Evolutionary conservation across 2,329 filamentous ascomycete species (phyloP).

Genomic region (Cladosporium sp.): DNA sequence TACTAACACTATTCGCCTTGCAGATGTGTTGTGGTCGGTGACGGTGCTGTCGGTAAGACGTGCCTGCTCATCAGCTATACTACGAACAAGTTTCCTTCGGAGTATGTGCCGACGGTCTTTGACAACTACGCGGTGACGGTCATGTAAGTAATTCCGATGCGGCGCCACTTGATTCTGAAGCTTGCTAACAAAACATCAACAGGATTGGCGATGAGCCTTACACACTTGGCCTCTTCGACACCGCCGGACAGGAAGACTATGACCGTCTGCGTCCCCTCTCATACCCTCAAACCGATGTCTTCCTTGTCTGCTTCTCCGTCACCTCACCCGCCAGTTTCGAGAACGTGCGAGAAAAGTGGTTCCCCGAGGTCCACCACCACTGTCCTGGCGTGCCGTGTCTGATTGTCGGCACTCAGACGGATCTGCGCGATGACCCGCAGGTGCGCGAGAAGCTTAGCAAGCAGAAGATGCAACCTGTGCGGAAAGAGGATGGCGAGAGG

Average conservation of each 20-base stretch:
- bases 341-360: slow-evolving; percentile 99
- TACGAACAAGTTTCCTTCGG: slow-evolving; percentile 98
- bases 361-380: slow-evolving; percentile 97
- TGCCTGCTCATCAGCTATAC: slow-evolving; percentile 99
- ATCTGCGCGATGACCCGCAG: slow-evolving; percentile 82
- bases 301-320: slow-evolving; percentile 98
- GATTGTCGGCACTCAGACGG: slow-evolving; percentile 95
- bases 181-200: not conserved
- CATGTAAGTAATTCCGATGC: slow-evolving; percentile 68
- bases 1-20: not conserved
- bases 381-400: slow-evolving; percentile 96
- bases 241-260: slow-evolving; percentile 98
- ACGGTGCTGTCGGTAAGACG: slow-evolving; percentile 99
- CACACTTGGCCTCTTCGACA: slow-evolving; percentile 95
- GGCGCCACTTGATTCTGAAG: not conserved
- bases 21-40: slow-evolving; percentile 88
- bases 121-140: slow-evolving; percentile 99
- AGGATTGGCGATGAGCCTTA: slow-evolving; percentile 93
- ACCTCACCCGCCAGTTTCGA: slow-evolving; percentile 97
- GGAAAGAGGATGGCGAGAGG: slow-evolving; percentile 85
- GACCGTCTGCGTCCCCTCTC: slow-evolving; percentile 93
- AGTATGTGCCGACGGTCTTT: slow-evolving; percentile 99
- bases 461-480: slow-evolving; percentile 93
- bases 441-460: slow-evolving; percentile 89
- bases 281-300: slow-evolving; percentile 97